Conservation (phyloP, 129 eudicot genomes). For the Gnaphalium uliginosum region DNA sequence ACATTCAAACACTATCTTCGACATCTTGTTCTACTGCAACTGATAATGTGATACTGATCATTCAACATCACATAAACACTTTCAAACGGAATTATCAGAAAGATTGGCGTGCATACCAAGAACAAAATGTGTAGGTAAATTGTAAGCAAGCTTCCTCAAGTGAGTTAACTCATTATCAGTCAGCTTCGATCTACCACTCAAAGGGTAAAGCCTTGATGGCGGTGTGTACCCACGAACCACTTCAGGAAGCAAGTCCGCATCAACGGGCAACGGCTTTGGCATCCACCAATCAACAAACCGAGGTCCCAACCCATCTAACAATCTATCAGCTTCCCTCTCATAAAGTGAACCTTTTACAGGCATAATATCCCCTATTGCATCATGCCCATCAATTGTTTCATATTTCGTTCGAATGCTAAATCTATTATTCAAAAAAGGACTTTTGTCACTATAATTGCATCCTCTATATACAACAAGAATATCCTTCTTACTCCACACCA, state of each 20-base stretch:
- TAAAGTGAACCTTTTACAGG: constrained; percentile 53
- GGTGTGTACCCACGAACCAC: constrained; percentile 66
- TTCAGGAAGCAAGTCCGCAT: constrained; percentile 92
- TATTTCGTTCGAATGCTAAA: constrained; percentile 21
- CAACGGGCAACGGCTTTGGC: constrained; percentile 93
- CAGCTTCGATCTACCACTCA: constrained; percentile 56
- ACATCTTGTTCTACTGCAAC: not conserved
- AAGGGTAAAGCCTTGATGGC: constrained; percentile 78
- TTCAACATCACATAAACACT: not conserved
- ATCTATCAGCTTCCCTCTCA: constrained; percentile 90
- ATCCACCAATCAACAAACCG: constrained; percentile 97
- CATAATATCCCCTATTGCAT: constrained; percentile 25
- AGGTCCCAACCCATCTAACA: constrained; percentile 92
- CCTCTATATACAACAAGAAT: constrained; percentile 83
- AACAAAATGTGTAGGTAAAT: constrained; percentile 90
- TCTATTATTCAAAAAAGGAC: constrained; percentile 11
- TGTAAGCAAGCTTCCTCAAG: constrained; percentile 78
- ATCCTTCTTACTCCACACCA: constrained; percentile 83
- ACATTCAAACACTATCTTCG: not conserved
- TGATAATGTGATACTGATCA: not conserved
- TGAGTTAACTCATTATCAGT: constrained; percentile 80
- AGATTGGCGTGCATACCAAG: constrained; percentile 54
- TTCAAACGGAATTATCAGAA: not conserved
- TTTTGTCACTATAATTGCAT: constrained; percentile 39
- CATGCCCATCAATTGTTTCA: constrained; percentile 28